phyloP scores from a whole-genome alignment of 169 alveolate genomes.

The Eimeria necatrix region DNA sequence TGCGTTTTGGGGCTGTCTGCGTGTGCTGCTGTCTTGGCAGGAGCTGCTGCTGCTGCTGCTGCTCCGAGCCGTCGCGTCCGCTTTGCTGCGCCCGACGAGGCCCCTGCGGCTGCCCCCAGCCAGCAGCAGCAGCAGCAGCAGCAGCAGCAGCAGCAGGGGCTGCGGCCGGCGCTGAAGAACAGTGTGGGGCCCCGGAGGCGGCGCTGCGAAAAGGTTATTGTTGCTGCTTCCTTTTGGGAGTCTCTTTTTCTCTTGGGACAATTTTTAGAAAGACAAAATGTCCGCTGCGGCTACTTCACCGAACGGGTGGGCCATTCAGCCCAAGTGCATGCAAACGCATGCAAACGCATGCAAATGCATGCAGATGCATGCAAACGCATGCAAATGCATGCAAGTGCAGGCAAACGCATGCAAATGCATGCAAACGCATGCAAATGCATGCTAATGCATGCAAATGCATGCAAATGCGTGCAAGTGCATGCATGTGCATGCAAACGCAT shows the following conservation, averaged over 20 bases:
- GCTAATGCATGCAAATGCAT: too few species aligned
- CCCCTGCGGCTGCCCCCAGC: neutral
- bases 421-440: too few species aligned
- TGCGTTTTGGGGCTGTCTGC: neutral
- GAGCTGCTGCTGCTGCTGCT: too few species aligned
- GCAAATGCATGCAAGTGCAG: neutral
- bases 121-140: constrained; percentile 60
- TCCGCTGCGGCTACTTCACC: constrained; percentile 75
- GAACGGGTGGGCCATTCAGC: constrained; percentile 50
- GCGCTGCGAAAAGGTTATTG: constrained; percentile 78
- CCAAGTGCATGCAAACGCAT: neutral
- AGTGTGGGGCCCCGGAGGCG: constrained; percentile 15
- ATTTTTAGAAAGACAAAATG: constrained; percentile 73
- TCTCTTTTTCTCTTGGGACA: constrained; percentile 75
- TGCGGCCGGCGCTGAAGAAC: neutral
- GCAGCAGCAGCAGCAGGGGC: constrained; percentile 8
- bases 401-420: neutral
- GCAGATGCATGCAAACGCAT: neutral
- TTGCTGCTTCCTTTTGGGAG: constrained; percentile 80
- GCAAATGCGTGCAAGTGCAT: too few species aligned
- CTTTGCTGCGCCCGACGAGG: neutral
- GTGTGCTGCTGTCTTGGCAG: neutral
- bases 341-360: neutral
- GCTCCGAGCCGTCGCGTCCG: constrained; percentile 13
- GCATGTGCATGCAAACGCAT: neutral